Conservation (phyloP, 345 rosid genomes). For the Arabidopsis arenosa region DNA sequence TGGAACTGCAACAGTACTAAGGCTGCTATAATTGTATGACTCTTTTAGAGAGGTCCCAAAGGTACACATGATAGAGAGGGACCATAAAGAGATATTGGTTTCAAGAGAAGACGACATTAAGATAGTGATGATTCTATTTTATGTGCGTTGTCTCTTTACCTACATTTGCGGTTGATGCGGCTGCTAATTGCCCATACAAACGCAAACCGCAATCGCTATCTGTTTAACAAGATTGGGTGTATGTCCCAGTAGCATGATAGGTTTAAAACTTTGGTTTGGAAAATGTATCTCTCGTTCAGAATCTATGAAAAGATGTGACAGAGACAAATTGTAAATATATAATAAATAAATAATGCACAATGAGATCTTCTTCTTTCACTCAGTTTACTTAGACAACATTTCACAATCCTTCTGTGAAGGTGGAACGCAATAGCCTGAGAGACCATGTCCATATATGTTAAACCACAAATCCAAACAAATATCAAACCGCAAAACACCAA, state of each 20-base stretch:
- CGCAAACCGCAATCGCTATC: neutral
- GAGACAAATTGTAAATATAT: constrained; percentile 1
- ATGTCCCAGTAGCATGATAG: neutral
- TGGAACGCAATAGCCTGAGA: constrained; percentile 30
- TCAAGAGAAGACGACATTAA: neutral
- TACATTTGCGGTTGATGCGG: constrained; percentile 13
- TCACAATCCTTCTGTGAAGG: constrained; percentile 22
- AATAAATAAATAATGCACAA: neutral
- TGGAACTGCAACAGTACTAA: constrained; percentile 40
- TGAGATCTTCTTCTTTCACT: neutral
- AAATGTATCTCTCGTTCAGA: neutral
- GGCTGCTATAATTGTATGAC: constrained; percentile 43
- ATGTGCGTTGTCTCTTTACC: constrained; percentile 7
- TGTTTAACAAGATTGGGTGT: neutral
- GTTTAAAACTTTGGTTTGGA: neutral
- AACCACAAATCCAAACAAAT: constrained; percentile 5
- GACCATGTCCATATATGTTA: constrained; percentile 11
- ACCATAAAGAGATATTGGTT: constrained; percentile 26
- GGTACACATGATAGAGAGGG: constrained; percentile 29
- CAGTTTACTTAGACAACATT: constrained; percentile 10
- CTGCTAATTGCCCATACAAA: neutral
- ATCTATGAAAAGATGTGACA: neutral
- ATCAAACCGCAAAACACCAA: constrained; percentile 14
- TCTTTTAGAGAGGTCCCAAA: constrained; percentile 44
- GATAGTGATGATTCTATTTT: constrained; percentile 27